Evolutionary conservation across 2,329 filamentous ascomycete species (phyloP), one percentile per base, ranked within the genome.

Genomic region (Aspergillus aculeatus): DNA sequence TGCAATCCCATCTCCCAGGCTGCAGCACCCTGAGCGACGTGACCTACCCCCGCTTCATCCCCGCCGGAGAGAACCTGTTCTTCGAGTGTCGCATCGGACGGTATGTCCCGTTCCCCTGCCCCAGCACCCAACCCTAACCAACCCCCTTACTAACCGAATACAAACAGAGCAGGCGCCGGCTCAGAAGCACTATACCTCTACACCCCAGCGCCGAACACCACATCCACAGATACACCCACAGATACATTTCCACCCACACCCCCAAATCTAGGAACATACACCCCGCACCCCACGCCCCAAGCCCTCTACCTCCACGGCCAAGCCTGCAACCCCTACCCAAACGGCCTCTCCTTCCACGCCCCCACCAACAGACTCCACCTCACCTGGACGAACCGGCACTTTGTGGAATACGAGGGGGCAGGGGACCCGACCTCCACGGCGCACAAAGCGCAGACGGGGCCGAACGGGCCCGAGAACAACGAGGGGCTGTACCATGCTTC

Each of bases 401-500:
- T 55, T 16, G 23, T 55, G 24, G n/a, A 31, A 9, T 55, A 55
- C 14, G 41, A 47, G 7, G 53, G 53, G 4, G 53, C 53, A 7
- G n/a, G 9, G 10, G 41, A 47, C 16, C 1, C 41, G 4, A 26
- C n/a, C 16, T 55, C 53, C 11, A 55, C 44, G 5, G 41, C 53
- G 5, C 53, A 55, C 41, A 55, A 55, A 32, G 53, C 53, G 6
- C 53, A 55, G 44, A 19, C 53, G 23, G 53, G 53, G 2, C 53
- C 53, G 5, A 55, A 55, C 24, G 53, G 53, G 3, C 53, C 53
- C 6, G 53, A 55, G 53, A 55, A 55, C 16, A 55, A 55, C 38
- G 53, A 55, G 32, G 53, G 41, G 12, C 16, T 55, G 12, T 55
- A 55, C 26, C 16, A 55, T 48, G 41, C 21, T 9, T 44, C 2